Conservation (phyloP, 306 rosid genomes). For the Acacia confusa region DNA sequence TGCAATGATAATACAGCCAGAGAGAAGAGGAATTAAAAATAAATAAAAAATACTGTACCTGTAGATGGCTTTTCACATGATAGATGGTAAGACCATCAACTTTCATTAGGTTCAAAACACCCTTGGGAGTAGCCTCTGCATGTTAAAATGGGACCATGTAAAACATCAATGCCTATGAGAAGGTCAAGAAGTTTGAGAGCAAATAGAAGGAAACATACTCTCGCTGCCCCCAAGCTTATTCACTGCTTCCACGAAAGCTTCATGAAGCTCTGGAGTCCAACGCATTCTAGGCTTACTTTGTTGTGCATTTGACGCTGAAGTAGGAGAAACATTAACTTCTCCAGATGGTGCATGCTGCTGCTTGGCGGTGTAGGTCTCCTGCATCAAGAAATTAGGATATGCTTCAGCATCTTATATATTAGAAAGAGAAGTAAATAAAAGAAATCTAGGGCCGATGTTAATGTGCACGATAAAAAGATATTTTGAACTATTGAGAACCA, state of each 20-base stretch:
- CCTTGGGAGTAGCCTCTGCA: slow-evolving; percentile 84
- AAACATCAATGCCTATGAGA: not conserved
- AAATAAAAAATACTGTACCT: slow-evolving; percentile 41
- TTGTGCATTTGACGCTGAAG: slow-evolving; percentile 36
- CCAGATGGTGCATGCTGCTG: slow-evolving; percentile 37
- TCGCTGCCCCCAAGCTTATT: slow-evolving; percentile 73
- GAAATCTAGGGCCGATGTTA: slow-evolving; percentile 3
- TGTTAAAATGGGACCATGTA: slow-evolving; percentile 18
- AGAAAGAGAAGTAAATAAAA: not conserved
- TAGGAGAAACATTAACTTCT: slow-evolving; percentile 38
- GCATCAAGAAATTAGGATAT: slow-evolving; percentile 37
- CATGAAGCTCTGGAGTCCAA: slow-evolving; percentile 86
- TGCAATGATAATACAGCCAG: slow-evolving; percentile 10
- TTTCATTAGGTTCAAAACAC: slow-evolving; percentile 65
- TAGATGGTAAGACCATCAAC: slow-evolving; percentile 74
- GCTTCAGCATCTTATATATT: slow-evolving; percentile 28
- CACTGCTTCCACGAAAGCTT: slow-evolving; percentile 77
- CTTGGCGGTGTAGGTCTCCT: slow-evolving; percentile 38
- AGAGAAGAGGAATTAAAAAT: not conserved
- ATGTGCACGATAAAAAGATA: not conserved
- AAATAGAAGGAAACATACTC: slow-evolving; percentile 45
- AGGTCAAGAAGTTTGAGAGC: not conserved
- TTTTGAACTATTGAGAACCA: not conserved
- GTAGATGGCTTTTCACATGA: slow-evolving; percentile 89
- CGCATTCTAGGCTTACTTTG: slow-evolving; percentile 73